A percentile compares a stretch with the other conserved stretches of the same genome.
Conservation (phyloP, 306 rosid species). For the Dalbergia cochinchinensis region DNA sequence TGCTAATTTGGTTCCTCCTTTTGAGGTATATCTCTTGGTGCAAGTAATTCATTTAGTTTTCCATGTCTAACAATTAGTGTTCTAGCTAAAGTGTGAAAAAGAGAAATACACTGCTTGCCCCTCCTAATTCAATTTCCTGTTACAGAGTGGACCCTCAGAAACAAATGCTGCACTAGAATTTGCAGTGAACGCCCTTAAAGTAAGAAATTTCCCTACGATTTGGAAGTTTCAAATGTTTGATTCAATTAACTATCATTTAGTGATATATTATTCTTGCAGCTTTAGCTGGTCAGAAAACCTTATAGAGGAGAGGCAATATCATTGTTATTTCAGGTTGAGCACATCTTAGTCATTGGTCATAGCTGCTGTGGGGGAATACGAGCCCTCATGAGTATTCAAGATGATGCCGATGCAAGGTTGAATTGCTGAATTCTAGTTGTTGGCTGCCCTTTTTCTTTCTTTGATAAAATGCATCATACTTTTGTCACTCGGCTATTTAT, state of each 20-base stretch:
- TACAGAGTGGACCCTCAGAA: conserved; percentile 92
- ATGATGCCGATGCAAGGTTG: conserved; percentile 69
- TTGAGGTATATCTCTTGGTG: conserved; percentile 65
- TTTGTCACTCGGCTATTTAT: conserved; percentile 44
- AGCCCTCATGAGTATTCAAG: conserved; percentile 94
- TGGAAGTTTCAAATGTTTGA: conserved; percentile 17
- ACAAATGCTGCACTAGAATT: conserved; percentile 95
- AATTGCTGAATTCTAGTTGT: conserved; percentile 33
- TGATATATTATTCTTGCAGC: neutral
- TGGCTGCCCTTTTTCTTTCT: conserved; percentile 28
- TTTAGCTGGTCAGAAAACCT: conserved; percentile 14
- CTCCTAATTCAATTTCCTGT: conserved; percentile 40
- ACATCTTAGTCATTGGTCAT: conserved; percentile 89
- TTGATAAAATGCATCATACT: neutral
- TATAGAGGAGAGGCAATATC: neutral
- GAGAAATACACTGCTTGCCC: conserved; percentile 6
- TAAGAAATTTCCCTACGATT: conserved; percentile 48
- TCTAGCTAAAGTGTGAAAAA: neutral
- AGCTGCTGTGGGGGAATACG: conserved; percentile 98
- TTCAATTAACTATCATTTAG: neutral
- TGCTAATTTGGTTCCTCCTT: conserved; percentile 93
- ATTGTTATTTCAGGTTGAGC: conserved; percentile 70
- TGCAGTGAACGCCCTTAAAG: conserved; percentile 81
- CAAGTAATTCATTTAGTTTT: conserved; percentile 35
- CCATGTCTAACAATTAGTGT: conserved; percentile 7